Conservation (phyloP, 148 eudicot species). For the Rhododendron henanense region DNA sequence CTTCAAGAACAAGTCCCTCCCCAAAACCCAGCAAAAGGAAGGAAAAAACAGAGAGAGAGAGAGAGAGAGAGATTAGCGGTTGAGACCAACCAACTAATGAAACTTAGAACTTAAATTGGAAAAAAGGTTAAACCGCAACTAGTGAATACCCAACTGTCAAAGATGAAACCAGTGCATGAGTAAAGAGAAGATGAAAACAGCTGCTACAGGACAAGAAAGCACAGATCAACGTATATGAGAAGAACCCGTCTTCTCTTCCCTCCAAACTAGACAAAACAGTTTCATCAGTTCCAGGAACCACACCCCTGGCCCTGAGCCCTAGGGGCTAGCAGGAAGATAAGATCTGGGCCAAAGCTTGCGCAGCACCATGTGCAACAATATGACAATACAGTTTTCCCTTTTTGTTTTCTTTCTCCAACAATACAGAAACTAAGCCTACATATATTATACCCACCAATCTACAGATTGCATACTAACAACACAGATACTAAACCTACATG, state of each 20-base stretch:
- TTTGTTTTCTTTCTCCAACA: background rate
- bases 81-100: background rate
- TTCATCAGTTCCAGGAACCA: background rate
- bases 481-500: constrained; percentile 23
- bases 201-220: background rate
- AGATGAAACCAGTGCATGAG: background rate
- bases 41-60: background rate
- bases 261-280: background rate
- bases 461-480: constrained; percentile 8
- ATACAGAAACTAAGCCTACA: constrained; percentile 6
- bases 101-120: background rate
- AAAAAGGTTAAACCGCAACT: background rate
- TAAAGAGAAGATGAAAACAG: background rate
- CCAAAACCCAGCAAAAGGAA: background rate
- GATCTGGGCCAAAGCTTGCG: background rate
- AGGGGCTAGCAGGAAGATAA: background rate
- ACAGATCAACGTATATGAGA: background rate
- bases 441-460: constrained; percentile 4
- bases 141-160: background rate
- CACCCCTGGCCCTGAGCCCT: background rate
- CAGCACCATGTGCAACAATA: background rate
- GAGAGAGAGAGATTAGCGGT: background rate
- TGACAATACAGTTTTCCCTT: background rate
- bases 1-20: background rate
- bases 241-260: background rate